Base-by-base conservation (phyloP, 2,329 filamentous ascomycete species). In the Thelonectria blattea region DNA sequence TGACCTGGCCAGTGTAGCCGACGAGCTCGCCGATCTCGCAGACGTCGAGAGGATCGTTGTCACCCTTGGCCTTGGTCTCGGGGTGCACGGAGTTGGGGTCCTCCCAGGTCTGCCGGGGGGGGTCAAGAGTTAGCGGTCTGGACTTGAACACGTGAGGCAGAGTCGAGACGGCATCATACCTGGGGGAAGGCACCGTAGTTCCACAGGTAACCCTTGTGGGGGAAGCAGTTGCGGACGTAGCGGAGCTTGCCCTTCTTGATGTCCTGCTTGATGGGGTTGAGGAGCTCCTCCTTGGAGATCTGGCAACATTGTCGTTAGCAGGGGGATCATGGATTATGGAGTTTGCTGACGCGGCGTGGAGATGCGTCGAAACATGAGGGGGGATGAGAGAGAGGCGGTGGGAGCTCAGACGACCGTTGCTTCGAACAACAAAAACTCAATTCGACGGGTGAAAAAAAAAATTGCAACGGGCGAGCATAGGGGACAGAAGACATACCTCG, bases 171-270 rank as follows among this genome's bases (percentile, higher is more conserved):
- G 43, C 41, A 34, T 56, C 85, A 76, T 85, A 95, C 92, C 85
- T 95, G 92, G 74, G 95, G 95, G 89, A 99, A 98, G 80, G 93
- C 93, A 83, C 95, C 95, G 83, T 99, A 99, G 88, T 99, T 99
- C 95, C 95, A 99, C 73, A 99, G 92, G 83, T 99, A 99, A 71
- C 95, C 95, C 88, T 99, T 98, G 91, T 99, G 95, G 73, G 95
- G 95, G 88, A 99, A 99, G 90, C 95, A 99, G 90, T 99, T 99
- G 83, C 95, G 93, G 78, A 99, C 95, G 79, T 90, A 99, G 76
- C 95, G 92, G 74, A 98, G 93, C 88, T 97, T 98, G 87, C 94
- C 95, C 88, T 99, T 98, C 91, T 99, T 98, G 80, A 88, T 88
- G 80, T 99, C 95, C 85, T 99, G 95, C 90, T 97, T 97, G 85